Conservation (phyloP, 371 early-diverging fungal species). For the Rhizopus stolonifer region DNA sequence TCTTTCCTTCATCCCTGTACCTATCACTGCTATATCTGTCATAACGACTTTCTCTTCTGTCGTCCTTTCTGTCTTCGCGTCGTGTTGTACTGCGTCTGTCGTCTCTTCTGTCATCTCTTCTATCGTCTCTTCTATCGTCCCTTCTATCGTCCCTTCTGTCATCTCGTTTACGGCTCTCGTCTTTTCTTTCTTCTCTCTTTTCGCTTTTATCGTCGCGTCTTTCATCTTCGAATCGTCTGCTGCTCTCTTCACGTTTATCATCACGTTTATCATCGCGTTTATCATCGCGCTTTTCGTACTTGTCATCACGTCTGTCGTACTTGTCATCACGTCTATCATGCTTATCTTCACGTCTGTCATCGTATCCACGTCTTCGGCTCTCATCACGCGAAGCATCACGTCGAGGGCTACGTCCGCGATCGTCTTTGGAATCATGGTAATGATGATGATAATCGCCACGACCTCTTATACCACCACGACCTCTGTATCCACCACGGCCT, state of each 20-base stretch:
- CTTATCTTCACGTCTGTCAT: constrained; percentile 9
- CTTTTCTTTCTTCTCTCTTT: constrained; percentile 6
- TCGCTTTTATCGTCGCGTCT: constrained; percentile 17
- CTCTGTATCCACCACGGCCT: constrained; percentile 29
- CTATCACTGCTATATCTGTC: constrained; percentile 6
- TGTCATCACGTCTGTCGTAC: constrained; percentile 4
- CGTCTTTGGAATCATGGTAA: constrained; percentile 1
- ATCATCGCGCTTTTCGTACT: constrained; percentile 1
- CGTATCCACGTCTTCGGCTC: constrained; percentile 13
- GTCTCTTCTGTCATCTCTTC: constrained; percentile 19
- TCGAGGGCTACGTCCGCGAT: constrained; percentile 6
- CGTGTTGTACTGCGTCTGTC: constrained; percentile 15
- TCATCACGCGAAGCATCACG: constrained; percentile 3
- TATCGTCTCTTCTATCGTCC: constrained; percentile 7
- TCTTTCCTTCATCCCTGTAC: constrained; percentile 5
- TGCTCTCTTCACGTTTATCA: constrained; percentile 13
- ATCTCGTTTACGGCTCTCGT: neutral
- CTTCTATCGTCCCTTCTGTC: constrained; percentile 12
- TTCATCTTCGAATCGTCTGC: constrained; percentile 7
- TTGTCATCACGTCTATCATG: constrained; percentile 11
- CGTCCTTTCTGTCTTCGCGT: constrained; percentile 7
- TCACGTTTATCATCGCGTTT: constrained; percentile 17
- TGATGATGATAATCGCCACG: constrained; percentile 7
- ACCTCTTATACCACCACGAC: constrained; percentile 17
- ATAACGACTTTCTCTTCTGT: constrained; percentile 9